phyloP scores from a whole-genome alignment of 1,139 yeast species.

The Wickerhamomyces sp. region DNA sequence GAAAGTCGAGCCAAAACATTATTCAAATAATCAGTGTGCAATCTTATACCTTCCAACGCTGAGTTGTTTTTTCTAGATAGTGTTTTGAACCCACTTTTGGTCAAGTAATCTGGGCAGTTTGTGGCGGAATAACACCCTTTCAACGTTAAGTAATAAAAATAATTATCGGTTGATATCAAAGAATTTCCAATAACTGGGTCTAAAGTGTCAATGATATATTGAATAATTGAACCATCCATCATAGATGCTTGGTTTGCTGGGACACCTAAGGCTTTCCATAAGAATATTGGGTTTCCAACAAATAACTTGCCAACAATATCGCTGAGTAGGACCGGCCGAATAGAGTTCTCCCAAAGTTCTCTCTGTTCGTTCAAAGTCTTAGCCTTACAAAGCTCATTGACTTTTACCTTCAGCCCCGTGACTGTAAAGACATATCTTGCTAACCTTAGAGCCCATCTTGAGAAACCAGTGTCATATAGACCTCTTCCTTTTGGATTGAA shows the following conservation, averaged over 20 bases:
- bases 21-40: slow-evolving; percentile 76
- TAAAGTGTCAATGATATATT: slow-evolving; percentile 71
- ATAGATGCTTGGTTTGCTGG: slow-evolving; percentile 79
- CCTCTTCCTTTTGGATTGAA: slow-evolving; percentile 55
- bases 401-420: slow-evolving; percentile 49
- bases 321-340: slow-evolving; percentile 68
- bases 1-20: slow-evolving; percentile 69
- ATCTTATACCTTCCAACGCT: slow-evolving; percentile 63
- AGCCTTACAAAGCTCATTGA: slow-evolving; percentile 54
- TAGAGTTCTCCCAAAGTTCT: slow-evolving; percentile 54
- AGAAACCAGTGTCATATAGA: slow-evolving; percentile 74
- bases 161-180: slow-evolving; percentile 65
- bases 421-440: slow-evolving; percentile 55
- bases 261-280: slow-evolving; percentile 87
- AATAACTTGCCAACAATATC: slow-evolving; percentile 63
- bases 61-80: slow-evolving; percentile 29
- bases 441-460: slow-evolving; percentile 78
- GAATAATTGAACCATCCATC: slow-evolving; percentile 69
- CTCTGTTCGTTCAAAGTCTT: slow-evolving; percentile 58
- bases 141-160: slow-evolving; percentile 70
- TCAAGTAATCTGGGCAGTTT: slow-evolving; percentile 76
- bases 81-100: slow-evolving; percentile 47
- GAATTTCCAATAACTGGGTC: slow-evolving; percentile 69
- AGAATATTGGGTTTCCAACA: slow-evolving; percentile 74
- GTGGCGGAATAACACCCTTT: slow-evolving; percentile 54